Evolutionary conservation across 306 rosid species (phyloP).

Genomic region (Pachyrhizus erosus): DNA sequence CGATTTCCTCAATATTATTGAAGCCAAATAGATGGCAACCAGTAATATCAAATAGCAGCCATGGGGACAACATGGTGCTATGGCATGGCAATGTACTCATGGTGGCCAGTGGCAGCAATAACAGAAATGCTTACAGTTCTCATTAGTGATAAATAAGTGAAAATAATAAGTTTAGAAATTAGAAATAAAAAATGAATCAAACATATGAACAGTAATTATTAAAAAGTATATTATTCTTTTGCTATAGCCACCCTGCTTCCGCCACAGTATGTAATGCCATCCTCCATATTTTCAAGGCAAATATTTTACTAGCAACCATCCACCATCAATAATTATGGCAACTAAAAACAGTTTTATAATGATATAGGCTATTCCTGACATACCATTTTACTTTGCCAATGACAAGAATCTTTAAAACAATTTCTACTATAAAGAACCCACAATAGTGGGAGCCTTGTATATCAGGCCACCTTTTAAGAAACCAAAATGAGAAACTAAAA

Average conservation of each 20-base stretch:
- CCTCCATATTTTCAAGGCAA: not conserved
- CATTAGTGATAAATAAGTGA: not conserved
- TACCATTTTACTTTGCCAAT: conserved; percentile 24
- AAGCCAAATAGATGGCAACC: conserved; percentile 17
- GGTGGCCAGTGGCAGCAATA: not conserved
- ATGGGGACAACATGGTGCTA: no score
- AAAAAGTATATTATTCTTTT: not conserved
- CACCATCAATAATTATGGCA: not conserved
- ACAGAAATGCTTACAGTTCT: not conserved
- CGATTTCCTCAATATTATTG: conserved; percentile 12
- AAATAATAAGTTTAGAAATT: not conserved
- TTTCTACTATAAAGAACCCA: conserved; percentile 13
- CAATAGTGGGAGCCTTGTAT: not conserved
- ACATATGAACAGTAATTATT: not conserved
- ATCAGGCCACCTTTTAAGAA: not conserved
- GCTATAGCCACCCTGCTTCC: not conserved
- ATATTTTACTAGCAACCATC: not conserved
- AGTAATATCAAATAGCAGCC: not conserved
- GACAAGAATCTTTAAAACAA: conserved; percentile 36
- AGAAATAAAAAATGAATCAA: not conserved
- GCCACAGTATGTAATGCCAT: not conserved
- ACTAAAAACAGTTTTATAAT: conserved; percentile 26
- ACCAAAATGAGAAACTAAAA: conserved; percentile 31
- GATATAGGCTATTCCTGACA: conserved; percentile 22
- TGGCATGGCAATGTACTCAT: not conserved